Conservation (phyloP, 2,329 filamentous ascomycete genomes). For the Ceratocystis cubensis region DNA sequence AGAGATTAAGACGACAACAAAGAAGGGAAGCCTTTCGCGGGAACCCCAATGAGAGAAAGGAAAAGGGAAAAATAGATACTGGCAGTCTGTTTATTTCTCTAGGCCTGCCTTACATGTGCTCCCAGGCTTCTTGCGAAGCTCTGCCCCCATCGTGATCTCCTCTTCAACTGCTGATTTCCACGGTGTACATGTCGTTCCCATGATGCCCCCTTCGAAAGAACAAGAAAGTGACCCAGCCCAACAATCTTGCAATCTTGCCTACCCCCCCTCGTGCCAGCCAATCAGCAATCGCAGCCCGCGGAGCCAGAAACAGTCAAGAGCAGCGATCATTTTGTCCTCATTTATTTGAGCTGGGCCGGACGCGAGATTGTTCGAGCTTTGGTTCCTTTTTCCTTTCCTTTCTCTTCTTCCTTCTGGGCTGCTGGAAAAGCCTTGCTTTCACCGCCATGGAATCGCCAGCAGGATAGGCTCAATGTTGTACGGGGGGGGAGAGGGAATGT, state of each 20-base stretch:
- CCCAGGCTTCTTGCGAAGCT: too few species aligned
- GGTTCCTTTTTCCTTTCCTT: conserved; percentile 2
- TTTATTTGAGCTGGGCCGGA: neutral
- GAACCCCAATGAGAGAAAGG: too few species aligned
- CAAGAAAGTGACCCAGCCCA: neutral
- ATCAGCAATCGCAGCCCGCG: neutral
- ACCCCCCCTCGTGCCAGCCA: neutral
- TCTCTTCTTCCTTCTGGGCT: neutral
- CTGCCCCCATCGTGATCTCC: too few species aligned
- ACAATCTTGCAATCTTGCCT: neutral
- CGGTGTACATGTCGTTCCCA: neutral
- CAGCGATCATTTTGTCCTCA: neutral
- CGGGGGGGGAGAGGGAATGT: neutral
- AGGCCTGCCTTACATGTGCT: too few species aligned
- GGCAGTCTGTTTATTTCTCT: too few species aligned
- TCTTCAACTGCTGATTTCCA: neutral
- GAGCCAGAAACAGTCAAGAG: neutral
- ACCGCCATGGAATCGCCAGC: neutral
- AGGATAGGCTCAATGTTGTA: neutral
- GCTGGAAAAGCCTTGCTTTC: neutral
- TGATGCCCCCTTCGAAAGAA: neutral
- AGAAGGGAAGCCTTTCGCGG: neutral
- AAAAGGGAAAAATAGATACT: too few species aligned
- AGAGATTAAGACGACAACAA: neutral
- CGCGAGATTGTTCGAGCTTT: neutral